Evolutionary conservation across 495 filamentous ascomycete species (phyloP).

Genomic region (Aspergillus asperescens): DNA sequence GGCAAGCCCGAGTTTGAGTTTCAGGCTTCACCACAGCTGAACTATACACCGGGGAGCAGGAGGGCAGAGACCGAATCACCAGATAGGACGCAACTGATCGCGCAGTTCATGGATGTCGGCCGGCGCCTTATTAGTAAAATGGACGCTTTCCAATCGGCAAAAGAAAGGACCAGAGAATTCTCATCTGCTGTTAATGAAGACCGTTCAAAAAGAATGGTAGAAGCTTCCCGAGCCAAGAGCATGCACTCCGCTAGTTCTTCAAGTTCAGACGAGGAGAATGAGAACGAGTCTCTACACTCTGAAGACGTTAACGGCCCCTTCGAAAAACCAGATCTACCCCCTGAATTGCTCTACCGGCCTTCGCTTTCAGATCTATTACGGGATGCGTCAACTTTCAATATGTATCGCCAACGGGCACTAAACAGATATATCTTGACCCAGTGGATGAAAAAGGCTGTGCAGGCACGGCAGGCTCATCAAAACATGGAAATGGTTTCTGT

Average conservation of each 20-base stretch:
- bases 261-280: constrained; percentile 20
- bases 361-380: constrained; percentile 52
- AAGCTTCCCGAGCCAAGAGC: constrained; percentile 15
- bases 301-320: constrained; percentile 24
- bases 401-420: constrained; percentile 45
- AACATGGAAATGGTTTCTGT: constrained; percentile 47
- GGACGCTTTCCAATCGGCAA: constrained; percentile 25
- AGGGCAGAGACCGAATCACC: constrained; percentile 26
- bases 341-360: constrained; percentile 45
- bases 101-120: constrained; percentile 42
- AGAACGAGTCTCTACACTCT: constrained; percentile 16
- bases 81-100: constrained; percentile 43
- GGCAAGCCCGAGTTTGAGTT: constrained; percentile 35
- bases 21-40: constrained; percentile 29
- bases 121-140: constrained; percentile 37
- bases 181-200: constrained; percentile 36
- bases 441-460: constrained; percentile 51
- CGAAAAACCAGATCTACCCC: constrained; percentile 28
- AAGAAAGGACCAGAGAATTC: constrained; percentile 13
- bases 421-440: constrained; percentile 44
- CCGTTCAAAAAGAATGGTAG: constrained; percentile 31
- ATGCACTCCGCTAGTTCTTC: constrained; percentile 18
- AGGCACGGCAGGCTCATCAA: constrained; percentile 37
- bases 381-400: constrained; percentile 56
- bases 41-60: constrained; percentile 11